phyloP scores from a whole-genome alignment of 257 asterid species.

The Solanum sitiens region DNA sequence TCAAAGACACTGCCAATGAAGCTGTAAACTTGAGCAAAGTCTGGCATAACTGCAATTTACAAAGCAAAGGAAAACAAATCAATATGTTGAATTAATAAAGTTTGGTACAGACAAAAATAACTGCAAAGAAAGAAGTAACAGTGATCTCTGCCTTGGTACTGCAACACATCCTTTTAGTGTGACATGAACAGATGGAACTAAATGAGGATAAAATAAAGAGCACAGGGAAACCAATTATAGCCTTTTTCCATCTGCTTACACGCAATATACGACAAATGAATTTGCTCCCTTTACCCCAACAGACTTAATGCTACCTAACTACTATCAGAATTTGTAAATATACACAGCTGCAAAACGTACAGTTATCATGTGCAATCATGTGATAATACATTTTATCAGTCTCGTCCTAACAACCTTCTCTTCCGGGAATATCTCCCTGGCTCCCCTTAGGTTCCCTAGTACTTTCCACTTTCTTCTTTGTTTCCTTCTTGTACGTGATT shows the following conservation, averaged over 20 bases:
- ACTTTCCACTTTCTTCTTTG: background rate
- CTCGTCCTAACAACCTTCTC: background rate
- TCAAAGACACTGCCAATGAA: constrained; percentile 65
- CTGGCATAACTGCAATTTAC: constrained; percentile 52
- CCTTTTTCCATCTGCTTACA: background rate
- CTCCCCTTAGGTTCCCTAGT: background rate
- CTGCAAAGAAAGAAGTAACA: background rate
- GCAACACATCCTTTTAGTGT: background rate
- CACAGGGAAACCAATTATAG: background rate
- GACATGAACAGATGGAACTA: background rate
- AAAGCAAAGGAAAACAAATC: background rate
- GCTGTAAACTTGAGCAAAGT: constrained; percentile 71
- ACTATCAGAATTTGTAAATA: background rate
- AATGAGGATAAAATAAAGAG: background rate
- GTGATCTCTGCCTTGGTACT: background rate
- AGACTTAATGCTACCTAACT: background rate
- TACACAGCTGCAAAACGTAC: background rate
- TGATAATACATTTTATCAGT: background rate
- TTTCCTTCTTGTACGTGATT: background rate
- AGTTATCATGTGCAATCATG: background rate
- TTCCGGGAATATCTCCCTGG: background rate
- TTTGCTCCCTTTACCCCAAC: background rate
- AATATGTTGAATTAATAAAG: background rate
- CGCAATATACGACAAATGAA: background rate
- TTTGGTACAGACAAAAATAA: background rate